A percentile compares a stretch with the other conserved stretches of the same genome.
Conservation (phyloP, 2,329 filamentous ascomycete species). For the Akanthomyces lecanii region DNA sequence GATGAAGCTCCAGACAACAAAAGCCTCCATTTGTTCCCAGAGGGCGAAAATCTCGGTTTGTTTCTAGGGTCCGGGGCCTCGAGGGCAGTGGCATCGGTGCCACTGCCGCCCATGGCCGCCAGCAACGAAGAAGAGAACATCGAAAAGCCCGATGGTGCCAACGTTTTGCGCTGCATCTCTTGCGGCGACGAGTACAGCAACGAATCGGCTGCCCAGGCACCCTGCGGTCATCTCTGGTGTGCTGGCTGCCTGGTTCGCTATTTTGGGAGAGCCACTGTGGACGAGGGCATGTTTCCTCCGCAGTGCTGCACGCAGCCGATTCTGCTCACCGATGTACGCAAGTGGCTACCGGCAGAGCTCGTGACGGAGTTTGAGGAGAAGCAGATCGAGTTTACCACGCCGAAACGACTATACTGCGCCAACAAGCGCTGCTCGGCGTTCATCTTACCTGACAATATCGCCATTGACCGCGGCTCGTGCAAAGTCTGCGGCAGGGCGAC, state of each 20-base stretch:
- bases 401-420: conserved; percentile 49
- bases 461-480: neutral
- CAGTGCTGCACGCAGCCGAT: conserved; percentile 47
- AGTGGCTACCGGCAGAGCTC: conserved; percentile 35
- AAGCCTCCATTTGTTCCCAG: too few relatives aligned
- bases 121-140: too few relatives aligned
- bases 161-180: neutral
- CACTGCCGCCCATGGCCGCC: too few relatives aligned
- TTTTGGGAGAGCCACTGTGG: conserved; percentile 39
- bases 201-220: neutral
- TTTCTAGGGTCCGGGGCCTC: too few relatives aligned
- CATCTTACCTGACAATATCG: conserved; percentile 34
- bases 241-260: conserved; percentile 41
- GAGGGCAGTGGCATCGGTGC: too few relatives aligned
- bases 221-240: conserved; percentile 47
- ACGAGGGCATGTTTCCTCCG: conserved; percentile 53
- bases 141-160: neutral
- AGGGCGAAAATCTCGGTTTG: too few relatives aligned
- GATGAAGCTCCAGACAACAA: too few relatives aligned
- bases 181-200: neutral
- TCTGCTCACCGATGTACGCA: conserved; percentile 28
- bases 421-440: conserved; percentile 41
- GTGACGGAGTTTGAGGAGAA: conserved; percentile 38
- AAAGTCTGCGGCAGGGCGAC: neutral
- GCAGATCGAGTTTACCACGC: conserved; percentile 44